phyloP scores from a whole-genome alignment of 805 yeast genomes.

The Zygotorulaspora sp. region DNA sequence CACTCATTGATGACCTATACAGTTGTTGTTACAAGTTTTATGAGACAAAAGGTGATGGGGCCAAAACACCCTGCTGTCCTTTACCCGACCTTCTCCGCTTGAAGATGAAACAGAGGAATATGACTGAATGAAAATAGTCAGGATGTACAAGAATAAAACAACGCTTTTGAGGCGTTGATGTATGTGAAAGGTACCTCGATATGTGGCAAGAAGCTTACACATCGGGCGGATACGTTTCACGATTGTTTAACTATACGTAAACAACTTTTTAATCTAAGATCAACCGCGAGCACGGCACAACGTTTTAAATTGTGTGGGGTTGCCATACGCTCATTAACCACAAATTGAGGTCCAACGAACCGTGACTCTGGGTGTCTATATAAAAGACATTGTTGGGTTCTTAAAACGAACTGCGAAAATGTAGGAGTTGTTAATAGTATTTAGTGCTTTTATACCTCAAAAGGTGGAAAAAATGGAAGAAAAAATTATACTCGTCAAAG shows the following conservation, averaged over 20 bases:
- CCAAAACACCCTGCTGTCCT: constrained; percentile 75
- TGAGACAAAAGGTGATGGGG: constrained; percentile 50
- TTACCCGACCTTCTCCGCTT: constrained; percentile 54
- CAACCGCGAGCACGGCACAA: constrained; percentile 87
- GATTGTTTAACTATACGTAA: not conserved
- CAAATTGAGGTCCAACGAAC: constrained; percentile 26
- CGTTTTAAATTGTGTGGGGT: constrained; percentile 1
- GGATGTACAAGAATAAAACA: too few relatives aligned
- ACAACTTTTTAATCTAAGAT: constrained; percentile 53
- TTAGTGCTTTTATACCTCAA: too few relatives aligned
- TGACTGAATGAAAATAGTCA: too few relatives aligned
- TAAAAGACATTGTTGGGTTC: constrained; percentile 41
- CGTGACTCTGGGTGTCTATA: constrained; percentile 77
- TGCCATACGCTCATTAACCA: constrained; percentile 31
- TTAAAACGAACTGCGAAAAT: too few relatives aligned
- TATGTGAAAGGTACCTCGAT: constrained; percentile 12
- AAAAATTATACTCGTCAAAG: too few relatives aligned
- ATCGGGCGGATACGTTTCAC: constrained; percentile 4
- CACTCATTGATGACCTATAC: constrained; percentile 64
- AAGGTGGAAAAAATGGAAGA: too few relatives aligned
- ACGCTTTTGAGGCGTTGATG: constrained; percentile 3
- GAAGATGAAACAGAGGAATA: constrained; percentile 60
- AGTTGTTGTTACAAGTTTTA: constrained; percentile 71
- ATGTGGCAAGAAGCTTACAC: constrained; percentile 1
- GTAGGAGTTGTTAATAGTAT: too few relatives aligned